phyloP scores from a whole-genome alignment of 345 rosid species.

The Capsella bursapastoris region DNA sequence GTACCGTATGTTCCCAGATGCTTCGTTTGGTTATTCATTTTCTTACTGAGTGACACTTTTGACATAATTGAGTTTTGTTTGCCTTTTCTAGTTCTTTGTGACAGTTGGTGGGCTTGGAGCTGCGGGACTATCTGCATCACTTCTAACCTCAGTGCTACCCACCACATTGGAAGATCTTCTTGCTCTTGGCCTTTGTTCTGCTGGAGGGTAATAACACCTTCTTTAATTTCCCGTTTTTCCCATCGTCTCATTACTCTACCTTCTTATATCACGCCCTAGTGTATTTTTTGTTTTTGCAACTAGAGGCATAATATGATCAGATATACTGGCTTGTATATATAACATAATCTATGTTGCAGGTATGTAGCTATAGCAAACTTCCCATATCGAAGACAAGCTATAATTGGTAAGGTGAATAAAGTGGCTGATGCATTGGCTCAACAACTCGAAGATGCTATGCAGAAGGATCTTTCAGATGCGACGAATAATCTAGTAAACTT shows the following conservation, averaged over 20 bases:
- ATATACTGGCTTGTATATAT: slow-evolving; percentile 5
- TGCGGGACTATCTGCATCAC: slow-evolving; percentile 92
- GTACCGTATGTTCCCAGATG: slow-evolving; percentile 9
- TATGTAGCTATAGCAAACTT: slow-evolving; percentile 76
- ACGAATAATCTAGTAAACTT: slow-evolving; percentile 56
- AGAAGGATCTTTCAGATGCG: slow-evolving; percentile 70
- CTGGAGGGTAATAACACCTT: slow-evolving; percentile 70
- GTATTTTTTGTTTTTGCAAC: slow-evolving; percentile 4
- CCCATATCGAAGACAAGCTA: slow-evolving; percentile 66
- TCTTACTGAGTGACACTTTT: neutral
- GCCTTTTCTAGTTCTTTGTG: slow-evolving; percentile 63
- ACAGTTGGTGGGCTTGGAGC: slow-evolving; percentile 92
- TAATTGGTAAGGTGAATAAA: slow-evolving; percentile 68
- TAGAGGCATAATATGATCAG: slow-evolving; percentile 18
- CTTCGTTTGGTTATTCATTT: neutral
- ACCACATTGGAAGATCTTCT: slow-evolving; percentile 94
- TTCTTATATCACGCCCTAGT: slow-evolving; percentile 16
- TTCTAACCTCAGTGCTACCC: slow-evolving; percentile 82
- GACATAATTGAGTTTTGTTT: slow-evolving; percentile 23
- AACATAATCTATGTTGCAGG: slow-evolving; percentile 49
- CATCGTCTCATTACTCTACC: slow-evolving; percentile 9
- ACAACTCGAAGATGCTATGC: slow-evolving; percentile 91
- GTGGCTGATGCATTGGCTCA: slow-evolving; percentile 66
- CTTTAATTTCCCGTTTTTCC: slow-evolving; percentile 22
- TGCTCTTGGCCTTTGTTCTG: slow-evolving; percentile 91